Base-by-base conservation (phyloP, 805 yeast species). In the Ogataea paraovalis region DNA sequence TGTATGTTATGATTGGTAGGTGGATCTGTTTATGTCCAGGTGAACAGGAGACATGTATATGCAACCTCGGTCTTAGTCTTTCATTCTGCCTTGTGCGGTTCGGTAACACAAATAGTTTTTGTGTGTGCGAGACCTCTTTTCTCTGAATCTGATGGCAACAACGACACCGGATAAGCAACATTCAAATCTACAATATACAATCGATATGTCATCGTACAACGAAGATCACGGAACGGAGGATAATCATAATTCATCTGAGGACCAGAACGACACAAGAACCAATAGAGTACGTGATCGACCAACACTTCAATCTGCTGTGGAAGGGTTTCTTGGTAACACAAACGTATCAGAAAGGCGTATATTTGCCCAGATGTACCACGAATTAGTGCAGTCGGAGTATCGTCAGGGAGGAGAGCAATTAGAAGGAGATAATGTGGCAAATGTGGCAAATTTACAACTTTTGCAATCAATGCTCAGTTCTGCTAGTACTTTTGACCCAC, bases 211-310 rank as follows among this genome's bases (percentile, higher is more conserved):
- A 4, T 34, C 55, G 2, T 59, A 59, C 23, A 50, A 47, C 16
- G 54, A 53, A 10, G 63, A 59, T 40, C 62, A 59, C 22, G 16
- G 16, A 30, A 30, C 34, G 12, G 6, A 30, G 4, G 34, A 30
- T 9, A 14, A 30, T 30, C 16, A 14, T 12, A 51, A 50, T n/a
- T 42, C 53, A 21, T 43, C 10, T 5, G 42, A 37, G 3, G 4
- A 27, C 20, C 39, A 20, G 20, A 20, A 20, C 14, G 40, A 19
- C 3, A 16, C 40, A 28, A 28, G 38, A 16, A 19, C 32, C 12
- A 4, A 21, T 23, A 4, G 27, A 36, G 12, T 25, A 22, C 34
- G 16, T 32, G 38, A 18, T 3, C 38, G 19, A 8, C 19, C 13
- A 12, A 34, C 41, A 16, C 41, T 30, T 14, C 45, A 42, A 39